Evolutionary conservation across 2,329 filamentous ascomycete species (phyloP).

Genomic region (Colletotrichum paranaense): DNA sequence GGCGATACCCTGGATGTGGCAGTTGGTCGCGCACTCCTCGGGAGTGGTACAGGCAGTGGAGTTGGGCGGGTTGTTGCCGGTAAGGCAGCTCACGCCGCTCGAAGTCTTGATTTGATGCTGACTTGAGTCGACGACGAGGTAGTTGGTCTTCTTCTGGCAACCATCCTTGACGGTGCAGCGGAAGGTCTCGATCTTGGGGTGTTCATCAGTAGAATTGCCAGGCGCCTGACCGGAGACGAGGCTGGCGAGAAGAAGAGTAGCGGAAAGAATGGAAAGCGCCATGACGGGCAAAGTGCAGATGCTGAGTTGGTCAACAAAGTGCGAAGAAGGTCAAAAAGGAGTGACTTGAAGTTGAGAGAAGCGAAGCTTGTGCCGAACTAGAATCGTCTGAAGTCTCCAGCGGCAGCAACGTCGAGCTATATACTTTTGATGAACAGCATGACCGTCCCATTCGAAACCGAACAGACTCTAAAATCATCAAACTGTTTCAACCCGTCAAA

Average conservation of each 20-base stretch:
- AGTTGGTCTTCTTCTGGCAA: conserved; percentile 58
- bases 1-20: conserved; percentile 59
- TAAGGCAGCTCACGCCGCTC: conserved; percentile 39
- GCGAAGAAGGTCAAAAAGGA: conserved; percentile 7
- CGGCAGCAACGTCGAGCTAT: conserved; percentile 3
- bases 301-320: conserved; percentile 25
- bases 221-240: conserved; percentile 27
- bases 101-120: conserved; percentile 50
- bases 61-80: conserved; percentile 44
- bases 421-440: conserved; percentile 29
- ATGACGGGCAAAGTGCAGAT: conserved; percentile 2
- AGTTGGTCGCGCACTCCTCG: conserved; percentile 60
- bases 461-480: background rate
- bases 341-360: background rate
- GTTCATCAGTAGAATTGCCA: conserved; percentile 48
- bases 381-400: background rate
- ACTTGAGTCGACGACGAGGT: conserved; percentile 62
- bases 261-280: conserved; percentile 27
- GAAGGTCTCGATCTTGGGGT: conserved; percentile 62
- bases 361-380: background rate
- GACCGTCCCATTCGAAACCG: background rate
- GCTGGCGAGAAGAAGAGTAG: conserved; percentile 19
- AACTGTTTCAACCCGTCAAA: conserved; percentile 9
- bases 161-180: conserved; percentile 60
- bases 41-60: conserved; percentile 56